Base-by-base conservation (phyloP, 768 basidiomycete genomes). In the Rhodotorula paludigena region DNA sequence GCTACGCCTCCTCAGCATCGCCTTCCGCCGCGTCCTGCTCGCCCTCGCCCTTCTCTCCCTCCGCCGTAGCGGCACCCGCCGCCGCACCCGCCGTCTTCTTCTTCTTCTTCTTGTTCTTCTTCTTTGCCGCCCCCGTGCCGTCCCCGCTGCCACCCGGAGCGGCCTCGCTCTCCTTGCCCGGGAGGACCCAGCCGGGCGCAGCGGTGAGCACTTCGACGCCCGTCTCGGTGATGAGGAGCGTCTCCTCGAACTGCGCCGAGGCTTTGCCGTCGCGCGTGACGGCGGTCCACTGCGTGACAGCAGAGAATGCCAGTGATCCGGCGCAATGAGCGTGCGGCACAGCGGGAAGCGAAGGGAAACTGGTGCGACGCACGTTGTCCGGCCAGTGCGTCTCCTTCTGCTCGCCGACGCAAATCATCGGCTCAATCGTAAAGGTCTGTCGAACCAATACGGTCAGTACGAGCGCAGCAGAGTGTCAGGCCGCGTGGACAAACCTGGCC, bases 181-280 rank as follows among this genome's bases (percentile, higher is more conserved):
- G 73, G 25, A 74, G 48, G 5, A 14, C 41, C 71, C 73, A 71
- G 28, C 66, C 68, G 9, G 66, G 73, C 20, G 73, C 73, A 10
- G 63, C 69, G 4, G 76, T 76, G 33, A 76, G 64, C 28, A 76
- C 65, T 55, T 76, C 76, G 41, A 73, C 63, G 39, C 76, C 76
- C 5, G 58, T 64, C 23, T 63, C 63, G 14, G 76, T 76, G 38
- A 76, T 64, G 33, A 99, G 78, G 42, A 99, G 81, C 1, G 94
- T 97, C 76, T 99, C 96, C 78, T 99, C 96, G 76, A 97, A 99
- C 76, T 99, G 96, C 2, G 96, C 96, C 67, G 90, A 92, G 63
- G 84, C 82, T 77, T 88, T 89, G 32, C 92, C 94, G 78, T 97
- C 94, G 20, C 83, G 79, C 9, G 96, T 99, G 30, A 88, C 90